Percentiles rank a stretch among this genome's conserved stretches.
phyloP scores from a whole-genome alignment of 164 flowering plant genomes.

The Tinospora cordifolia region DNA sequence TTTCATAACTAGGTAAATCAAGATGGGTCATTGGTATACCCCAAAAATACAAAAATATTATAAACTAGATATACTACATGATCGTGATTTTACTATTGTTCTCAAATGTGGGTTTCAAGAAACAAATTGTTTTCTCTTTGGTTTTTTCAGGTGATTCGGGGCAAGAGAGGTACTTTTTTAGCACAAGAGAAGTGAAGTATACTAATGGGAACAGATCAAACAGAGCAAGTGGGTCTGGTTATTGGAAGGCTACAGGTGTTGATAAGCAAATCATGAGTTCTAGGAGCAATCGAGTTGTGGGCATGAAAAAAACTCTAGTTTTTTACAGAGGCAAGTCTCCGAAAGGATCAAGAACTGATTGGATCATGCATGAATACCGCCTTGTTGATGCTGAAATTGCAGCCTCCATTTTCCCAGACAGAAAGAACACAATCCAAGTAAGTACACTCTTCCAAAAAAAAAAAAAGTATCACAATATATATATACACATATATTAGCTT shows the following conservation, averaged over 20 bases:
- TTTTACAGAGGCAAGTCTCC: slow-evolving; percentile 56
- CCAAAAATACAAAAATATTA: too few species aligned
- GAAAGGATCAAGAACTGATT: slow-evolving; percentile 43
- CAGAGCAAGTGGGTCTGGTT: slow-evolving; percentile 43
- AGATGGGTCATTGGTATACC: too few species aligned
- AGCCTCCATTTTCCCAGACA: slow-evolving; percentile 1
- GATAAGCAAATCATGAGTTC: slow-evolving; percentile 39
- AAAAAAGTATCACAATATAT: too few species aligned
- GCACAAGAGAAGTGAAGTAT: slow-evolving; percentile 40
- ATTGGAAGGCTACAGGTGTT: slow-evolving; percentile 62
- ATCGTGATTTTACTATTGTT: too few species aligned
- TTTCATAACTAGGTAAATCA: too few species aligned
- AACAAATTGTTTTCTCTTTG: neutral
- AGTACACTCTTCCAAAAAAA: too few species aligned
- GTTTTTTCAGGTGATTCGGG: slow-evolving; percentile 35
- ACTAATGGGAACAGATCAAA: slow-evolving; percentile 36
- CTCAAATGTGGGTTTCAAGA: too few species aligned
- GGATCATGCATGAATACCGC: slow-evolving; percentile 81
- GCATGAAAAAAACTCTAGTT: slow-evolving; percentile 58
- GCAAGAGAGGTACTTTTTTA: slow-evolving; percentile 63
- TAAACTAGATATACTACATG: too few species aligned
- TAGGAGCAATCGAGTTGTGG: slow-evolving; percentile 29
- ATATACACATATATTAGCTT: too few species aligned
- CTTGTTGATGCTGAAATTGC: slow-evolving; percentile 27
- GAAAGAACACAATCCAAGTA: too few species aligned